These are phyloP conservation scores for Chenopodium berlandieri DNA, from an alignment of 148 eudicot species.

Conservation along the genomic window DNA sequence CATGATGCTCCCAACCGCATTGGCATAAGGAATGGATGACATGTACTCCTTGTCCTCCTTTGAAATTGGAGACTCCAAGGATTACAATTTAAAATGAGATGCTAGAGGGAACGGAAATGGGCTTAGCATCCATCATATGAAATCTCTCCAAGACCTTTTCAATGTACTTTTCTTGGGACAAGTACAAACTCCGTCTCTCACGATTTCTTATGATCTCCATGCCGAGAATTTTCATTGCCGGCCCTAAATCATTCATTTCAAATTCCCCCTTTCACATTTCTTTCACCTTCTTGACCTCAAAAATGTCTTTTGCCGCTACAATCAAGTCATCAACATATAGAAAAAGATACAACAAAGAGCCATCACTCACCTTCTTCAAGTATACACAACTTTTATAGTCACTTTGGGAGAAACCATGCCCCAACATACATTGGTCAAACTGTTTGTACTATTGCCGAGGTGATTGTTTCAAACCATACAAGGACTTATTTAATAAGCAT, in stretches of 20 bases:
- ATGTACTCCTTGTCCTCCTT: not conserved
- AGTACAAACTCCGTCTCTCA: not conserved
- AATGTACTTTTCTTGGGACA: not conserved
- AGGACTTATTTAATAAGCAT: not conserved
- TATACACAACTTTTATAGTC: not conserved
- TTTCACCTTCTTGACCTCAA: not conserved
- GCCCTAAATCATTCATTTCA: not conserved
- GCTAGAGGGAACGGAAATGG: not conserved
- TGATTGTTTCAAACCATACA: slow-evolving; percentile 1
- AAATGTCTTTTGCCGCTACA: not conserved
- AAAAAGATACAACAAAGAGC: not conserved
- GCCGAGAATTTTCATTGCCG: not conserved
- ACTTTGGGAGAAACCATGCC: not conserved
- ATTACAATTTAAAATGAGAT: not conserved
- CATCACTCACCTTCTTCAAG: not conserved
- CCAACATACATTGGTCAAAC: not conserved
- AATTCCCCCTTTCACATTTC: not conserved
- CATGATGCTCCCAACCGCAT: not conserved
- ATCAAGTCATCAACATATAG: not conserved
- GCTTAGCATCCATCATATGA: not conserved
- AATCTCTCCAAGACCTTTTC: not conserved
- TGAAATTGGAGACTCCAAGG: not conserved
- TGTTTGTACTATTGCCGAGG: not conserved
- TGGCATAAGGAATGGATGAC: not conserved
- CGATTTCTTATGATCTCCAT: not conserved